Base-by-base conservation (phyloP, 305 asterid genomes). In the Rubia tinctorum region DNA sequence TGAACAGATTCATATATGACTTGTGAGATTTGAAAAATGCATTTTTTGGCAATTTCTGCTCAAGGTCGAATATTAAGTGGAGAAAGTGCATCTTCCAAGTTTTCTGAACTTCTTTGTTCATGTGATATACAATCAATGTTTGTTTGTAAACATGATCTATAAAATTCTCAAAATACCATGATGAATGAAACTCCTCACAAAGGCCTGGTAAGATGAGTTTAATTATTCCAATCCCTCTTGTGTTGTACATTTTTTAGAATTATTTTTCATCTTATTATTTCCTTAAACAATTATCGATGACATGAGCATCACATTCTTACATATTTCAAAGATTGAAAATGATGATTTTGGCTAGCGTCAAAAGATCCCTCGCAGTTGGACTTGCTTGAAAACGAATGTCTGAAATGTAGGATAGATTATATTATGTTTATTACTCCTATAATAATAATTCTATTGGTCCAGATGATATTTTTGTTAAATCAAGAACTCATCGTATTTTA, bases 281-380 rank as follows among this genome's bases (percentile, higher is more conserved):
- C n/a, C n/a, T 45, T 44, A 7, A 5, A n/a, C 2, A 17, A 15
- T 34, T 20, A n/a, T 37, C 27, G 14, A 55, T 49, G 65, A 66
- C 70, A 59, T 13, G 13, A 37, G 62, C 42, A 37, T 71, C 25
- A 43, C 75, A 73, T 69, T 20, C 47, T 71, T 60, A 12, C 42
- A 37, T 55, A 62, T 53, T 71, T 49, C 82, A 95, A 98, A 89
- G 84, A 82, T 77, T 68, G 79, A 87, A 71, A 86, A 84, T 59
- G 93, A 89, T 68, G 96, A 95, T 69, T 82, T 83, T 72, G 90
- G 91, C 68, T 97, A 87, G 80, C 89, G 93, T 80, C 99, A 89
- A 80, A 95, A 92, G 87, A 92, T 87, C 82, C 92, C 96, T 80
- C 95, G 97, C 80, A 89, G 97, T 49, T 10, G 27, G 39, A 18